Percentiles rank a stretch among this genome's conserved stretches.
These are phyloP conservation scores for Colletotrichum coccodes DNA, from an alignment of 2,329 filamentous ascomycete species.

Conservation along the genomic window DNA sequence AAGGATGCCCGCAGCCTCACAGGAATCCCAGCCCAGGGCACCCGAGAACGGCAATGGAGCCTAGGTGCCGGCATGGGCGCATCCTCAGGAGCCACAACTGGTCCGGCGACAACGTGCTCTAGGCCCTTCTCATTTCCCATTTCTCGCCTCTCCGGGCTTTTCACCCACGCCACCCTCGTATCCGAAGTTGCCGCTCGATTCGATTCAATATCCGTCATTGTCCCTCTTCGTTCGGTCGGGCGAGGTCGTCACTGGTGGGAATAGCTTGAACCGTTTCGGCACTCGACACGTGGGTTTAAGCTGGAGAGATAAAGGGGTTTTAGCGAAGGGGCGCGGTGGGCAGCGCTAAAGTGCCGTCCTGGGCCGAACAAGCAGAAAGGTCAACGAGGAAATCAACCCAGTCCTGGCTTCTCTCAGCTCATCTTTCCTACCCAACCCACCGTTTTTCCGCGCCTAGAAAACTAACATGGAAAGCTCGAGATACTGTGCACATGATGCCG, in stretches of 20 bases:
- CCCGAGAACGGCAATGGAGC: neutral
- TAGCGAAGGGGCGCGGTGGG: conserved; percentile 11
- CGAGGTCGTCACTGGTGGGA: neutral
- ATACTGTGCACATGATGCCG: too few relatives aligned
- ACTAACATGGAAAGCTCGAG: too few relatives aligned
- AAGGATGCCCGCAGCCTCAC: neutral
- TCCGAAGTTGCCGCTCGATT: neutral
- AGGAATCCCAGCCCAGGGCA: neutral
- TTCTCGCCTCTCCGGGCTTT: neutral
- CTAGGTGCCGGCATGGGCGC: neutral
- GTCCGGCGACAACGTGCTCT: neutral
- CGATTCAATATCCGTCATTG: neutral
- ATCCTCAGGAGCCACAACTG: neutral
- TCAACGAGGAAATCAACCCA: neutral
- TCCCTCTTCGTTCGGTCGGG: neutral
- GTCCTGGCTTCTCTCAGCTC: too few relatives aligned
- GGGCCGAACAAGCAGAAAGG: neutral
- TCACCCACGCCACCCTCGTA: neutral
- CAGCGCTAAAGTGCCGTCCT: conserved; percentile 16
- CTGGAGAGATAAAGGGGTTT: conserved; percentile 11
- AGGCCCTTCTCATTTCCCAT: neutral
- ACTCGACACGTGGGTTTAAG: neutral
- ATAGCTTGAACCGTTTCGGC: neutral
- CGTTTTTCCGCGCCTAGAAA: too few relatives aligned
- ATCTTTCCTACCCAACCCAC: too few relatives aligned